These are phyloP conservation scores for Sporothrix humicola DNA, from an alignment of 2,329 filamentous ascomycete species.

Conservation along the genomic window DNA sequence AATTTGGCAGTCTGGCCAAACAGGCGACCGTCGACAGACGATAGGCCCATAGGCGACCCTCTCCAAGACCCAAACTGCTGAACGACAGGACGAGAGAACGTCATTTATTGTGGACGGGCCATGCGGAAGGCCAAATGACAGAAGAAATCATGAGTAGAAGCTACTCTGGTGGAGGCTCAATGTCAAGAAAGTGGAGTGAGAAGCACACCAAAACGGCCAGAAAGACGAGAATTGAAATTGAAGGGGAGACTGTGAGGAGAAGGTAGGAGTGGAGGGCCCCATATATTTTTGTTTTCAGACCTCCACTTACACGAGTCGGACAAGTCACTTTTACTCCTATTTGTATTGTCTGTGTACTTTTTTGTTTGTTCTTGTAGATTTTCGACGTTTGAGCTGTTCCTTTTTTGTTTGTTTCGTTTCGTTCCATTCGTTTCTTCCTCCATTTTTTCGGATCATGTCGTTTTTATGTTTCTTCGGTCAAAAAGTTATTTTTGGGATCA, in stretches of 20 bases:
- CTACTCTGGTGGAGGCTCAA: neutral
- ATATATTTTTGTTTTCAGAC: neutral
- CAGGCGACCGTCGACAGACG: slow-evolving; percentile 19
- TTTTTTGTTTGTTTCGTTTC: slow-evolving; percentile 15
- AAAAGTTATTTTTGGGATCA: slow-evolving; percentile 25
- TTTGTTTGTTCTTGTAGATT: no score
- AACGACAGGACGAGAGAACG: neutral
- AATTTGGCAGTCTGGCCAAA: neutral
- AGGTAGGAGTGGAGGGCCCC: neutral
- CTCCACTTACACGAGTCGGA: neutral
- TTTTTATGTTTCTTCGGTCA: neutral
- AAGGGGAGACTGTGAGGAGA: slow-evolving; percentile 12
- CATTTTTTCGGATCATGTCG: neutral
- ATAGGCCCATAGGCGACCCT: slow-evolving; percentile 21
- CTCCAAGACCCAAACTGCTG: neutral
- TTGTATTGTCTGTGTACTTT: neutral
- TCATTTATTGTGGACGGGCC: no score
- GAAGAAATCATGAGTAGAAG: neutral
- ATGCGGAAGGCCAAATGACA: neutral
- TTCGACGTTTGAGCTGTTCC: neutral
- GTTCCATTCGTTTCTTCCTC: neutral
- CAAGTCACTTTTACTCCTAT: neutral
- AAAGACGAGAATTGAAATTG: slow-evolving; percentile 1
- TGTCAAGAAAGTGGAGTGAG: slow-evolving; percentile 3
- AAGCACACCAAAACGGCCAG: neutral